Conservation (phyloP, 805 yeast species). For the Cyberlindnera euphorbiae region DNA sequence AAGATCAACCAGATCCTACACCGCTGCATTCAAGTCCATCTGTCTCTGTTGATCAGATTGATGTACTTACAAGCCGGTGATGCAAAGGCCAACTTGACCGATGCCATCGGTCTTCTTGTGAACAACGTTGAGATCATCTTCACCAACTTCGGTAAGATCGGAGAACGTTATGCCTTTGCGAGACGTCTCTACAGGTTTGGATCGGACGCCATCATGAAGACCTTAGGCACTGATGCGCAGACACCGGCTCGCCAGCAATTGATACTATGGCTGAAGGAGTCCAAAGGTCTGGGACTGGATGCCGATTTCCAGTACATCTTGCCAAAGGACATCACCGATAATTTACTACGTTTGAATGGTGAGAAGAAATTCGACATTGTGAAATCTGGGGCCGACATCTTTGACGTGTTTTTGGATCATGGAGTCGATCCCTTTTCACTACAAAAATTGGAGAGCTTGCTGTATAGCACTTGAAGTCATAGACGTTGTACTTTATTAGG, state of each 20-base stretch:
- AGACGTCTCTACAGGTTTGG: constrained; percentile 5
- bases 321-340: constrained; percentile 8
- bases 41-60: constrained; percentile 11
- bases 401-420: constrained; percentile 4
- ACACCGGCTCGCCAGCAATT: constrained; percentile 3
- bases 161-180: constrained; percentile 5
- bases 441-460: constrained; percentile 7
- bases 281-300: neutral
- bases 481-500: too few relatives aligned
- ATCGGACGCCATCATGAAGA: constrained; percentile 3
- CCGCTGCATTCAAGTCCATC: constrained; percentile 13
- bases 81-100: constrained; percentile 2
- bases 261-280: neutral
- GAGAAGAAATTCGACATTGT: constrained; percentile 2
- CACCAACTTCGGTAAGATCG: constrained; percentile 6
- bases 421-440: constrained; percentile 10
- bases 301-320: constrained; percentile 7
- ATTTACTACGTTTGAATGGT: constrained; percentile 1
- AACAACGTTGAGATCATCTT: constrained; percentile 6
- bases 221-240: constrained; percentile 2
- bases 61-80: constrained; percentile 3
- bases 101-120: constrained; percentile 1
- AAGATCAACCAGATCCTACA: constrained; percentile 11
- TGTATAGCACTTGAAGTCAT: neutral
- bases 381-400: neutral